Evolutionary conservation across 441 rosid species (phyloP).

Genomic region (Brassica balearica): DNA sequence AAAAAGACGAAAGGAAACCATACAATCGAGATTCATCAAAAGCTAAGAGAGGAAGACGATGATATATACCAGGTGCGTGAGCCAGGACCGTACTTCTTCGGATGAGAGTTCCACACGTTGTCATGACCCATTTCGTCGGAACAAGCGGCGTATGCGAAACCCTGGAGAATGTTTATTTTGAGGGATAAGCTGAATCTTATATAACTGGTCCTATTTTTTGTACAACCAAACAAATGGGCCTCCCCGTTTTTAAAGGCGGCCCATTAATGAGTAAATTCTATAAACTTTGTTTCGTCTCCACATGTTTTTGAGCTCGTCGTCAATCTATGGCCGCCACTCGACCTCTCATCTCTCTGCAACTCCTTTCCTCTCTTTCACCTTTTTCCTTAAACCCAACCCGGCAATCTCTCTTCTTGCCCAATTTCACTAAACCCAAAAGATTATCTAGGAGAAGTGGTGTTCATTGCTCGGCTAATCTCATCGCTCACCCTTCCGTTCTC

Average conservation of each 20-base stretch:
- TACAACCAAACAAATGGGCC: neutral
- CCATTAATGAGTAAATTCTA: neutral
- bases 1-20: neutral
- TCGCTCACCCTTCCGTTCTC: constrained; percentile 56
- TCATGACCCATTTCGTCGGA: constrained; percentile 47
- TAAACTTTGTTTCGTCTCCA: constrained; percentile 41
- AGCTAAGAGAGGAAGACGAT: neutral
- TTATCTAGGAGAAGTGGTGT: constrained; percentile 33
- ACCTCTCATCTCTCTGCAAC: constrained; percentile 48
- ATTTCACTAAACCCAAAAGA: constrained; percentile 21
- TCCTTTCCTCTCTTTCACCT: constrained; percentile 40
- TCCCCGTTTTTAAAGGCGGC: neutral
- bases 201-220: neutral
- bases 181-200: neutral
- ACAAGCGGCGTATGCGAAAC: constrained; percentile 10
- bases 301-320: constrained; percentile 24
- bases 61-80: constrained; percentile 52
- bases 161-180: neutral
- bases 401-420: constrained; percentile 25
- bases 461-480: constrained; percentile 43
- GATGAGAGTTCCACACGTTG: constrained; percentile 52
- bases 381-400: constrained; percentile 21
- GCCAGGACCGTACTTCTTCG: constrained; percentile 58
- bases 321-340: constrained; percentile 69
- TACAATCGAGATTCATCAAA: neutral